A percentile compares a stretch with the other conserved stretches of the same genome.
Evolutionary conservation across 352 stramenopile genomes (phyloP).

Genomic region (Paralagenidium karlingii): DNA sequence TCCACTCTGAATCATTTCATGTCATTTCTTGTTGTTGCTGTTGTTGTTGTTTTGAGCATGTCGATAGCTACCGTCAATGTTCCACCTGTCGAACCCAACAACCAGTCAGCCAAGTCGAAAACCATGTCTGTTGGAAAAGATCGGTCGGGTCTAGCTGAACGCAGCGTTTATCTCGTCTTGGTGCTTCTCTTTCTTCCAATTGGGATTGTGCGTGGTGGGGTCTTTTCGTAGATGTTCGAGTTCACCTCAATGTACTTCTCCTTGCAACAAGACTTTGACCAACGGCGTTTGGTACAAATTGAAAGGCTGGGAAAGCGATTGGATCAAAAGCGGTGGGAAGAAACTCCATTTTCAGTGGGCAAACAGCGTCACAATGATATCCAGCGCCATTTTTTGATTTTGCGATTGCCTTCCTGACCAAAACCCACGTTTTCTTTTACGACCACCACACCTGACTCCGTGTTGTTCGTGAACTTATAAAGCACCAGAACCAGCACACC

Average conservation of each 20-base stretch:
- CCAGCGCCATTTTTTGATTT: too few relatives aligned
- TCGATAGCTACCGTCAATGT: too few relatives aligned
- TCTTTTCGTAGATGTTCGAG: slow-evolving; percentile 60
- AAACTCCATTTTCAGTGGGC: slow-evolving; percentile 73
- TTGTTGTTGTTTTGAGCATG: too few relatives aligned
- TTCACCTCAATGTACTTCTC: slow-evolving; percentile 56
- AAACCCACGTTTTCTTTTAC: slow-evolving; percentile 78
- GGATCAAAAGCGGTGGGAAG: slow-evolving; percentile 70
- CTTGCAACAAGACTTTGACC: slow-evolving; percentile 46
- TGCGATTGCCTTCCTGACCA: slow-evolving; percentile 55
- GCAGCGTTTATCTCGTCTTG: too few relatives aligned
- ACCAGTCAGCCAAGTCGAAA: too few relatives aligned
- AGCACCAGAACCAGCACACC: slow-evolving; percentile 38
- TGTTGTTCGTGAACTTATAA: slow-evolving; percentile 62
- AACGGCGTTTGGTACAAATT: slow-evolving; percentile 52
- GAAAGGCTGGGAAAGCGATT: slow-evolving; percentile 64
- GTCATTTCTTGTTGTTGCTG: too few relatives aligned
- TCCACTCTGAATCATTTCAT: too few relatives aligned
- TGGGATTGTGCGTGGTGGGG: too few relatives aligned
- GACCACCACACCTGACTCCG: slow-evolving; percentile 44
- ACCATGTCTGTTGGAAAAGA: too few relatives aligned
- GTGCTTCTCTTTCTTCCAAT: too few relatives aligned
- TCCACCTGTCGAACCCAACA: too few relatives aligned
- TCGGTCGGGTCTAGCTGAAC: too few relatives aligned
- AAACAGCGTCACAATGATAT: slow-evolving; percentile 45